Base-by-base conservation (phyloP, 1,284 basidiomycete species). In the Papiliotrema laurentii region DNA sequence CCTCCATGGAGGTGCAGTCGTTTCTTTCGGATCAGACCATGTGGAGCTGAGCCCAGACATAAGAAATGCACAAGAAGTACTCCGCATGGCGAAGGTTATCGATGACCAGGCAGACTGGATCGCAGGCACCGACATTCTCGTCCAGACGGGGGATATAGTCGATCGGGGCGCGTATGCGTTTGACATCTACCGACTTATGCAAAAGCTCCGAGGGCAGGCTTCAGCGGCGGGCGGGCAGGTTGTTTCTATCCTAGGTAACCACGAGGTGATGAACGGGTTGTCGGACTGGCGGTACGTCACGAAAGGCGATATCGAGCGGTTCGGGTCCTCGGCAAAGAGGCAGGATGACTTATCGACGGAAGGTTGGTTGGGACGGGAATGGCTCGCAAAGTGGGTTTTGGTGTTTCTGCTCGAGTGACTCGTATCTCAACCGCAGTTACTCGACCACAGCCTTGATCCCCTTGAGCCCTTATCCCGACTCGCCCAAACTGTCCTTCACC, bases 81-180 rank as follows among this genome's bases (percentile, higher is more conserved):
- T 94, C 27, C 77, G 83, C 37, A 87, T 91, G 78, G 82, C 87
- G 5, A 78, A 79, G 3, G 80, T 93, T 5, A 81, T 86, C 3
- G 59, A 65, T 49, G 81, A 86, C 56, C 75, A 80, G n/a, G 63
- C 79, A 3, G 75, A 83, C 45, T 94, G 90, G 90, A 80, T 81
- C 9, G 89, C 84, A 1, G 76, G 84, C 21, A 81, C 82, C 4
- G 87, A 90, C 66, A 82, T 84, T 47, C 83, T 92, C 55, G 89
- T 93, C 14, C 90, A 94, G 75, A 94, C 91, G 0, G 91, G 91
- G 3, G 91, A 96, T 70, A 92, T 94, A 39, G 86, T 94, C 54
- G 90, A 93, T 72, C 78, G 87, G 81, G 91, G 91, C 1, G 84
- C 86, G 37, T 88, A 92, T 71, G 92, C 90, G 0, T 85, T 90